Conservation (phyloP, 805 yeast genomes). For the Yamadazyma ubonensis region DNA sequence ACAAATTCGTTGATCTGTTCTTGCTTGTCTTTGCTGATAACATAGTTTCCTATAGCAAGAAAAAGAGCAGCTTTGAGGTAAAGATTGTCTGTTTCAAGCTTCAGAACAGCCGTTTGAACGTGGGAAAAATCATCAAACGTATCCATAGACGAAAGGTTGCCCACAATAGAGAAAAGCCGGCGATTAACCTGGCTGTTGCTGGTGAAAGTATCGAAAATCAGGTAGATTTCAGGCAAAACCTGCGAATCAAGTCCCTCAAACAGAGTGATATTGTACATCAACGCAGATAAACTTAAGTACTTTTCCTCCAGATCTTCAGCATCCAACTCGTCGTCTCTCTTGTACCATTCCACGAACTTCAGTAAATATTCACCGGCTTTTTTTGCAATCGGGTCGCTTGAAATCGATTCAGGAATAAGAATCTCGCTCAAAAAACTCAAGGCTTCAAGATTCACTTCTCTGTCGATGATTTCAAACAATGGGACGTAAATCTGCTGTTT, state of each 20-base stretch:
- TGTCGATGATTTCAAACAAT: neutral
- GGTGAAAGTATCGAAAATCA: conserved; percentile 11
- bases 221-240: conserved; percentile 9
- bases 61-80: conserved; percentile 32
- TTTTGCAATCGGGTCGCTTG: conserved; percentile 8
- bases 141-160: conserved; percentile 35
- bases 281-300: conserved; percentile 13
- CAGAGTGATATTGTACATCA: conserved; percentile 22
- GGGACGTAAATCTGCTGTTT: conserved; percentile 4
- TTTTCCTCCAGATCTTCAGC: conserved; percentile 16
- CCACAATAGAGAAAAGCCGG: conserved; percentile 33
- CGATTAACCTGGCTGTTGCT: conserved; percentile 18
- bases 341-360: conserved; percentile 5
- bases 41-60: conserved; percentile 36
- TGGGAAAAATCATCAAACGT: conserved; percentile 21
- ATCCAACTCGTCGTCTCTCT: conserved; percentile 7
- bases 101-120: conserved; percentile 18
- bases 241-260: conserved; percentile 17
- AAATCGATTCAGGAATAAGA: conserved; percentile 13
- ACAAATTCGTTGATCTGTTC: conserved; percentile 11
- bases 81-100: conserved; percentile 13
- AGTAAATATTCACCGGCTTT: conserved; percentile 9
- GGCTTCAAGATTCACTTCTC: conserved; percentile 3
- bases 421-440: conserved; percentile 16
- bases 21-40: conserved; percentile 21